Evolutionary conservation across 176 grass and related monocot genomes (phyloP).

Genomic region (Thinopyrum elongatum): DNA sequence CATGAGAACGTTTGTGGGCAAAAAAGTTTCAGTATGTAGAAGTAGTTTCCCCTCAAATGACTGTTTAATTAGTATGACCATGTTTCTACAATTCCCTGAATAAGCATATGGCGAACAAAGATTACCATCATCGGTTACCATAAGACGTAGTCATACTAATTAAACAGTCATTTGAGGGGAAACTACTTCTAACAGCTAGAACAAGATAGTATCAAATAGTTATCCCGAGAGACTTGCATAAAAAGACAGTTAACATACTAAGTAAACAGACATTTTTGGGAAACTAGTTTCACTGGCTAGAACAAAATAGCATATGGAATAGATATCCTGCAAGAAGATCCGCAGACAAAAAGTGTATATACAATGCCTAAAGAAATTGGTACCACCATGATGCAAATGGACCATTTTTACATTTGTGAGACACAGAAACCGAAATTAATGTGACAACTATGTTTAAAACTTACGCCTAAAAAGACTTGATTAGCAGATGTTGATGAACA

Average conservation of each 20-base stretch:
- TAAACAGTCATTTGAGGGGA: background rate
- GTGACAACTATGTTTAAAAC: background rate
- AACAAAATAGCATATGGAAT: no score
- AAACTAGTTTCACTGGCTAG: no score
- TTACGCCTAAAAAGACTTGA: background rate
- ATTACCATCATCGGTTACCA: no score
- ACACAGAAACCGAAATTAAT: background rate
- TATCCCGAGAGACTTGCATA: background rate
- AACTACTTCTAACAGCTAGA: background rate
- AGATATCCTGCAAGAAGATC: no score
- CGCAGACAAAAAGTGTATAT: background rate
- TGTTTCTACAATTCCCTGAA: conserved; percentile 1
- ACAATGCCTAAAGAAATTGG: background rate
- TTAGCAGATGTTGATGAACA: background rate
- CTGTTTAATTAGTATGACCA: no score
- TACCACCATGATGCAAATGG: background rate
- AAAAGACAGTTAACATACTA: background rate
- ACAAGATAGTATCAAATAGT: background rate
- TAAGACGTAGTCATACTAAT: background rate
- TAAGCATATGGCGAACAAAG: background rate
- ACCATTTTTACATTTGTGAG: background rate
- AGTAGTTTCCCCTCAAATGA: no score
- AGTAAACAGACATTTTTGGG: no score
- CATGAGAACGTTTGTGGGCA: no score
- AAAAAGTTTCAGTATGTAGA: no score